A percentile compares a stretch with the other conserved stretches of the same genome.
phyloP scores from a whole-genome alignment of 345 rosid genomes.

The Gossypium stocksii region DNA sequence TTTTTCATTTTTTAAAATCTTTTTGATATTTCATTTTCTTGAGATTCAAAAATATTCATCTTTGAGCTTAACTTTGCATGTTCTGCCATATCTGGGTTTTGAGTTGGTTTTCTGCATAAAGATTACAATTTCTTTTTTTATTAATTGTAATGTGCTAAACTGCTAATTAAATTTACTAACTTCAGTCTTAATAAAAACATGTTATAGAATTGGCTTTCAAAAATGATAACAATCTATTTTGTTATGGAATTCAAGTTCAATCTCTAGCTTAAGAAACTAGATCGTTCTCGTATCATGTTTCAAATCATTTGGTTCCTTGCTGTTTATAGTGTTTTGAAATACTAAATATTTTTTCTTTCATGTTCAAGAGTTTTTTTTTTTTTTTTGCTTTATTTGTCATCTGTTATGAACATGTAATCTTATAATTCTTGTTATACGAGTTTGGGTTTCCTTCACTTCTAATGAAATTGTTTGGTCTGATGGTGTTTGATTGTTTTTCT shows the following conservation, averaged over 20 bases:
- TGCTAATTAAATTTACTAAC: background rate
- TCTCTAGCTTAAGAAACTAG: background rate
- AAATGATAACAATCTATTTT: background rate
- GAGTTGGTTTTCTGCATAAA: constrained; percentile 4
- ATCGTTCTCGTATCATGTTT: background rate
- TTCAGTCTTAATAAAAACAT: background rate
- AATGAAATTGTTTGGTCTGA: too few species aligned
- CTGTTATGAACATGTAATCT: background rate
- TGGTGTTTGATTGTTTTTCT: background rate
- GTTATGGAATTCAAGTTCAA: background rate
- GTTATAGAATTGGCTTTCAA: background rate
- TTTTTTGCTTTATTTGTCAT: too few species aligned
- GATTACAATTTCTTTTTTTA: background rate
- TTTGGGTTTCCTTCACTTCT: background rate
- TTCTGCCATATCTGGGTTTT: constrained; percentile 18
- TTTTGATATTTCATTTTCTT: constrained; percentile 12
- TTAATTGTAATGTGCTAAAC: background rate
- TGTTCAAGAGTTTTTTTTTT: too few species aligned
- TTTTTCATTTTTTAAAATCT: background rate
- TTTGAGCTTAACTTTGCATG: background rate
- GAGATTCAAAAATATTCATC: constrained; percentile 14
- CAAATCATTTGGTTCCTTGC: too few species aligned
- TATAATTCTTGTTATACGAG: background rate
- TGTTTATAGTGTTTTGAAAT: too few species aligned
- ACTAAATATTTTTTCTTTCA: too few species aligned